Conservation (phyloP, 2,329 filamentous ascomycete species). For the Xylariales sp. region DNA sequence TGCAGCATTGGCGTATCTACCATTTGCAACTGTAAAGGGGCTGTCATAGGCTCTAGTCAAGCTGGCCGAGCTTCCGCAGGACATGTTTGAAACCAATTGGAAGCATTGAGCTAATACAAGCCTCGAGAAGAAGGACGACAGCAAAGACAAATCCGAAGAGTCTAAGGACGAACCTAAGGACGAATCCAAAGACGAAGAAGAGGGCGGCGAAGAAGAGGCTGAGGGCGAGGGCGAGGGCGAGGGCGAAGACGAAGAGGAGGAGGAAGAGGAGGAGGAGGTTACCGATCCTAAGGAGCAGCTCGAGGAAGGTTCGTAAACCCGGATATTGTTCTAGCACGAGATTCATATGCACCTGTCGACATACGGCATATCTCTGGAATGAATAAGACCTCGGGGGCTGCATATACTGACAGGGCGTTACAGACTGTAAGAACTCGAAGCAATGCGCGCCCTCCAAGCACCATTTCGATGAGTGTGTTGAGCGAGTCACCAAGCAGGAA, state of each 20-base stretch:
- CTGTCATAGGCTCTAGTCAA: no score
- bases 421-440: constrained; percentile 86
- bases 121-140: constrained; percentile 27
- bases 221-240: constrained; percentile 46
- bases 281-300: constrained; percentile 83
- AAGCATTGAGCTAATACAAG: constrained; percentile 9
- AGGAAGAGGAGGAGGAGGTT: constrained; percentile 63
- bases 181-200: constrained; percentile 21
- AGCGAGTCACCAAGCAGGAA: constrained; percentile 73
- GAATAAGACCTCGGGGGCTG: no score
- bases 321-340: no score
- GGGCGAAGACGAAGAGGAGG: constrained; percentile 43
- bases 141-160: no score
- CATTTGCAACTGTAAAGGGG: not conserved
- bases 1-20: no score
- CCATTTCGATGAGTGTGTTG: constrained; percentile 97
- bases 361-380: no score
- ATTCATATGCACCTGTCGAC: no score
- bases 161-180: constrained; percentile 42
- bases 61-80: constrained; percentile 9
- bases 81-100: not conserved
- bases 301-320: constrained; percentile 74
- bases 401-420: not conserved
- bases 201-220: constrained; percentile 38
- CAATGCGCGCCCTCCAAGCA: constrained; percentile 87